These are phyloP conservation scores for Cyberlindnera americana DNA, from an alignment of 805 yeast species.

Conservation along the genomic window DNA sequence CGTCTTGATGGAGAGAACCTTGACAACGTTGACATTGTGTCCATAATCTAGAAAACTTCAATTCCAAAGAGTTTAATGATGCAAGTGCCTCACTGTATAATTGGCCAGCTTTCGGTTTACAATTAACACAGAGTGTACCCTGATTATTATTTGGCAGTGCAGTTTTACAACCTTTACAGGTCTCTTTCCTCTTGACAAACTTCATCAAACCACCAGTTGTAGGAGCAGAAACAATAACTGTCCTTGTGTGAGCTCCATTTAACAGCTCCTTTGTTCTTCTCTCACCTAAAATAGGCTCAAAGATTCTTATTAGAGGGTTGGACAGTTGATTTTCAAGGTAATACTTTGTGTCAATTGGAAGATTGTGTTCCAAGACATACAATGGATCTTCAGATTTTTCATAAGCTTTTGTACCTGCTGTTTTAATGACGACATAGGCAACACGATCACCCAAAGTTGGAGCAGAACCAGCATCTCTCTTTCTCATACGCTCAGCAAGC, in stretches of 20 bases:
- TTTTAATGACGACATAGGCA: conserved; percentile 87
- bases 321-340: conserved; percentile 90
- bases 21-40: conserved; percentile 98
- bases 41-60: conserved; percentile 86
- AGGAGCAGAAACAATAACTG: conserved; percentile 53
- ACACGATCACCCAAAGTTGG: conserved; percentile 97
- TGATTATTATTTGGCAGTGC: conserved; percentile 59
- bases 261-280: conserved; percentile 73
- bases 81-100: conserved; percentile 79
- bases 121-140: conserved; percentile 79
- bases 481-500: conserved; percentile 90
- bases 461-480: conserved; percentile 96
- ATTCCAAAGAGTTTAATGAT: conserved; percentile 74
- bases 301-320: conserved; percentile 89
- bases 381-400: conserved; percentile 97
- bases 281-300: conserved; percentile 93
- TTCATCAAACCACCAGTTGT: conserved; percentile 79
- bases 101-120: conserved; percentile 69
- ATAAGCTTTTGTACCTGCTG: conserved; percentile 79
- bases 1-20: conserved; percentile 94
- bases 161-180: conserved; percentile 84
- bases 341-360: conserved; percentile 92
- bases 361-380: conserved; percentile 84
- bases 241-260: conserved; percentile 80
- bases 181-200: conserved; percentile 84